These are phyloP conservation scores for Xylariomycetidae sp. DNA, from an alignment of 2,329 filamentous ascomycete species.

Conservation along the genomic window DNA sequence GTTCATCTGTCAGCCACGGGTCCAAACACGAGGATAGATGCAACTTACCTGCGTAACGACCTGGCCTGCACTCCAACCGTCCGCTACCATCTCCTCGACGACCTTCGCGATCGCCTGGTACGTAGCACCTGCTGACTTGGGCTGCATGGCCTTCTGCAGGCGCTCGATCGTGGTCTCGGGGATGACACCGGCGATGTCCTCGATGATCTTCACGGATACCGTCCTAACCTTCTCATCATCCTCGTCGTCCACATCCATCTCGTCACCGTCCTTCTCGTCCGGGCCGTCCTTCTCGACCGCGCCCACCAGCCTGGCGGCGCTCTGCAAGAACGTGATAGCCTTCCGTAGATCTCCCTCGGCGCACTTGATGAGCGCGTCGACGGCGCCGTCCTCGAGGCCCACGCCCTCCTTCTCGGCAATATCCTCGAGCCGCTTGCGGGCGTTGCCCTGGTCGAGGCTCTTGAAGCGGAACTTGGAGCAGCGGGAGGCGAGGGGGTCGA, in stretches of 20 bases:
- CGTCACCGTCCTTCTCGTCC: constrained; percentile 46
- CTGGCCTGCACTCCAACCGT: constrained; percentile 94
- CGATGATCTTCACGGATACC: constrained; percentile 73
- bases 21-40: not conserved
- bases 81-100: constrained; percentile 86
- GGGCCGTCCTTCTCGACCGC: constrained; percentile 44
- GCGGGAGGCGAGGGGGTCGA: constrained; percentile 86
- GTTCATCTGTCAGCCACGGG: not conserved
- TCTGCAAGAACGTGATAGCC: constrained; percentile 93
- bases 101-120: constrained; percentile 73
- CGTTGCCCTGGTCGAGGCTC: constrained; percentile 81
- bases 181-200: constrained; percentile 95
- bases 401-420: constrained; percentile 81
- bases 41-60: constrained; percentile 67
- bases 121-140: constrained; percentile 53
- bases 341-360: constrained; percentile 93
- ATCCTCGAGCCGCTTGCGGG: constrained; percentile 68
- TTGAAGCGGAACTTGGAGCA: constrained; percentile 99
- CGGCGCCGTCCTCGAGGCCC: constrained; percentile 66
- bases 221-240: constrained; percentile 26
- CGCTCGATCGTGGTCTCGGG: constrained; percentile 65
- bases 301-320: constrained; percentile 81
- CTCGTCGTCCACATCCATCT: constrained; percentile 57
- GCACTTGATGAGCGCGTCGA: constrained; percentile 78
- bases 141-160: constrained; percentile 71